phyloP scores from a whole-genome alignment of 257 asterid genomes.

The Mitragyna speciosa region DNA sequence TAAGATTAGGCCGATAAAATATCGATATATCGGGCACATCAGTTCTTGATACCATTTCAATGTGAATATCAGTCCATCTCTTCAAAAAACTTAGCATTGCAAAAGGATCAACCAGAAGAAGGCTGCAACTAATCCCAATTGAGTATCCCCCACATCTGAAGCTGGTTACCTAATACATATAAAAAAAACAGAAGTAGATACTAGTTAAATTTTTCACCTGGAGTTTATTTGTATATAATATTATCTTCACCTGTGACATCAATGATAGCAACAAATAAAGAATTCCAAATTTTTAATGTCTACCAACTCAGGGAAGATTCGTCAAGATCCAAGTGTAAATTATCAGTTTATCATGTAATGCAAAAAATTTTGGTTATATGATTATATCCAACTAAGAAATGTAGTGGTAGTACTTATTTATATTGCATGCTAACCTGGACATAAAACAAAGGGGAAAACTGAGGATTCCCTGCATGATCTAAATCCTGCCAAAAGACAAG shows the following conservation, averaged over 20 bases:
- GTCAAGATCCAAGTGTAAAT: neutral
- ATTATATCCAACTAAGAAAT: neutral
- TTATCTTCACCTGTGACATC: neutral
- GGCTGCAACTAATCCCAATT: conserved; percentile 71
- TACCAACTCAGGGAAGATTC: neutral
- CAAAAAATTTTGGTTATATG: neutral
- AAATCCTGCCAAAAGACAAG: conserved; percentile 71
- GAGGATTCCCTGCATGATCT: conserved; percentile 39
- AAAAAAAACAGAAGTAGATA: neutral
- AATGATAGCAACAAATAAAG: neutral
- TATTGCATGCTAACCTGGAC: conserved; percentile 48
- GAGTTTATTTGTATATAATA: neutral
- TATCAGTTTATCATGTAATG: neutral
- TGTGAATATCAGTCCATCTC: conserved; percentile 50
- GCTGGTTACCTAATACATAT: conserved; percentile 53
- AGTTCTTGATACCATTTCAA: conserved; percentile 23
- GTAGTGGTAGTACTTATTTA: neutral
- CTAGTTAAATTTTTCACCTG: neutral
- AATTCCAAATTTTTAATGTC: neutral
- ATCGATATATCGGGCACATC: conserved; percentile 34
- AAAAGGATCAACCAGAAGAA: conserved; percentile 58
- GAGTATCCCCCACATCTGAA: conserved; percentile 73
- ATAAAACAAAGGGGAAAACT: conserved; percentile 60
- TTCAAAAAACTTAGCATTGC: conserved; percentile 44
- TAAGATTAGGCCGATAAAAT: conserved; percentile 45